Conservation (phyloP, 495 filamentous ascomycete species). For the Paragyromitra xinjiangensis region DNA sequence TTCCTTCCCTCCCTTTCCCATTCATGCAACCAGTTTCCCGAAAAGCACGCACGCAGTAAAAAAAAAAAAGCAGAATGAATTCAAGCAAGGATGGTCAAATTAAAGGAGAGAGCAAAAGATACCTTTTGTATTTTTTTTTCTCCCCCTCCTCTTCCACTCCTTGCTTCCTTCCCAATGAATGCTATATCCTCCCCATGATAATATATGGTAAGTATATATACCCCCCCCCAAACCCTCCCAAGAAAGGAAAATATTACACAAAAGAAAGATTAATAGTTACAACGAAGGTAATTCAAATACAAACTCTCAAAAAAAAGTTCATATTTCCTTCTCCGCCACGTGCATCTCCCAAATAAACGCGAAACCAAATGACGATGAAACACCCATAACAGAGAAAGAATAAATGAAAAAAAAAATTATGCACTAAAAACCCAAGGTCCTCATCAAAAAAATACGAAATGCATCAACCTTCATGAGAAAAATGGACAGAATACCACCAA, state of each 20-base stretch:
- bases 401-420: conserved; percentile 42
- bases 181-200: conserved; percentile 16
- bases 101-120: conserved; percentile 26
- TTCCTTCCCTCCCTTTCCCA: neutral
- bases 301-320: conserved; percentile 41
- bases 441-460: conserved; percentile 46
- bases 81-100: conserved; percentile 17
- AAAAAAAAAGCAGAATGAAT: conserved; percentile 19
- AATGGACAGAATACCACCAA: conserved; percentile 47
- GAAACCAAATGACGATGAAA: conserved; percentile 16
- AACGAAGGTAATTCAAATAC: conserved; percentile 44
- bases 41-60: conserved; percentile 15
- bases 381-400: conserved; percentile 22
- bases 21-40: neutral
- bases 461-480: conserved; percentile 41
- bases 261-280: conserved; percentile 54
- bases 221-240: conserved; percentile 15
- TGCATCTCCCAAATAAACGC: conserved; percentile 20
- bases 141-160: neutral
- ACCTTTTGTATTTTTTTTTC: conserved; percentile 41
- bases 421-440: conserved; percentile 46
- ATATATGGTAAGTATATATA: conserved; percentile 41
- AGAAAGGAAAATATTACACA: conserved; percentile 52
- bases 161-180: conserved; percentile 13
- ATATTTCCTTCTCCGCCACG: conserved; percentile 21